A percentile compares a stretch with the other conserved stretches of the same genome.
These are phyloP conservation scores for Microstroma glucosiphilum DNA, from an alignment of 1,284 basidiomycete species.

Conservation along the genomic window DNA sequence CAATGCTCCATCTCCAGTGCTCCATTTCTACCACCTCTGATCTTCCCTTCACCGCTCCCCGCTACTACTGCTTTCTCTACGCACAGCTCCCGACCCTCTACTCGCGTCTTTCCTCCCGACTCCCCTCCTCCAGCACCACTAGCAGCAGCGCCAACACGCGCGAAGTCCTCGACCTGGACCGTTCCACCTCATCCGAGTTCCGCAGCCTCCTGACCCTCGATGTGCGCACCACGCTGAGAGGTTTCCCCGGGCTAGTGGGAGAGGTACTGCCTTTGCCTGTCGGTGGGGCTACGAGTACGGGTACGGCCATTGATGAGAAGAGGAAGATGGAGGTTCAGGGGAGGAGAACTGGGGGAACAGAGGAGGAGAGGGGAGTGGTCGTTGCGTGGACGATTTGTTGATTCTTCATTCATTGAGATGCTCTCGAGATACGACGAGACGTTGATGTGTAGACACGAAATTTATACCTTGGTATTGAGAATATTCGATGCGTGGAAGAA, in stretches of 20 bases:
- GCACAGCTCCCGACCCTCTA: background rate
- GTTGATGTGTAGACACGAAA: too few species aligned
- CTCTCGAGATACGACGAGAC: too few species aligned
- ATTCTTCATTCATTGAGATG: too few species aligned
- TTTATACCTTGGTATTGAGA: too few species aligned
- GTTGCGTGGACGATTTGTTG: background rate
- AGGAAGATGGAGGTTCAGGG: background rate
- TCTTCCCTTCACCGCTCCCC: background rate
- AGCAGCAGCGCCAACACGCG: background rate
- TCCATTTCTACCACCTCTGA: background rate
- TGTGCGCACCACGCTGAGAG: background rate
- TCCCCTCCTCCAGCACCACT: background rate
- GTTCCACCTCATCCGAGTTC: slow-evolving; percentile 1
- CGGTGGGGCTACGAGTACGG: background rate
- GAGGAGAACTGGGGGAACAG: background rate
- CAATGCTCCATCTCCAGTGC: too few species aligned
- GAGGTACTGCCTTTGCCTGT: slow-evolving; percentile 4
- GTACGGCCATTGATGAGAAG: background rate
- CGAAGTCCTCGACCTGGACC: slow-evolving; percentile 3
- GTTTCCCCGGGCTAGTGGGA: background rate
- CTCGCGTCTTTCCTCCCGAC: background rate
- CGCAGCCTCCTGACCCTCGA: background rate
- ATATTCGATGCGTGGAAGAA: too few species aligned
- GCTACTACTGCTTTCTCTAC: too few species aligned
- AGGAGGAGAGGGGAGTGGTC: background rate